Evolutionary conservation across 2,329 filamentous ascomycete species (phyloP), one percentile per base, ranked within the genome.

Genomic region (Aspergillus terreus): DNA sequence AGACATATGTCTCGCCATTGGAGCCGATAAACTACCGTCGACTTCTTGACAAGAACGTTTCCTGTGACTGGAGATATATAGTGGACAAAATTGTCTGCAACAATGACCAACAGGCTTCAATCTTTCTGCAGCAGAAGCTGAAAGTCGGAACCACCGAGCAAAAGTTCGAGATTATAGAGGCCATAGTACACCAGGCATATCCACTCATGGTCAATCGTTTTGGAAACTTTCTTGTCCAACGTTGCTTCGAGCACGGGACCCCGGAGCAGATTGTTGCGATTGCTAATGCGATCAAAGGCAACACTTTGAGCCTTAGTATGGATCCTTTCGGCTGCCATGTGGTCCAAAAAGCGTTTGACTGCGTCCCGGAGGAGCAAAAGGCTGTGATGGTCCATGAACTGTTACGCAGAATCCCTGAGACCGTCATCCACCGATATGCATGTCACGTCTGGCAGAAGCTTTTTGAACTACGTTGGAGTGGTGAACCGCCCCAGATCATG

Each of bases 391-490:
- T 99, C n/a, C 90, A 95, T 67, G 94, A 99, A 69, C 81, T 99
- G 23, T 84, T 99, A 52, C 90, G 91, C 55, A 87, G 91, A 50
- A 99, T 99, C 58, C 94, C 92, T 0, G 92, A 99, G 73, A 99
- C 94, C 2, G 92, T 99, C 58, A 94, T 99, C 67, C 95, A 99
- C 74, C 88, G 95, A 60, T 99, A 99, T 74, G 94, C 94, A 53
- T 99, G 94, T 66, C 94, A 99, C 71, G 94, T 99, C 57, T 99
- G 94, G 94, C 94, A 99, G 77, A 99, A 99, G 78, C 83, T 99
- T 25, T 99, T 99, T 70, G 94, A 99, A 72, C 83, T 99, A 61
- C 87, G 94, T 65, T 99, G 94, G 94, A 90, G 86, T 57, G 88
- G 92, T 63, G 89, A 91, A 36, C 94, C 94, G 40, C 94, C 94